Evolutionary conservation across 2,329 filamentous ascomycete species (phyloP).

Genomic region (Paecilomyces formosus): DNA sequence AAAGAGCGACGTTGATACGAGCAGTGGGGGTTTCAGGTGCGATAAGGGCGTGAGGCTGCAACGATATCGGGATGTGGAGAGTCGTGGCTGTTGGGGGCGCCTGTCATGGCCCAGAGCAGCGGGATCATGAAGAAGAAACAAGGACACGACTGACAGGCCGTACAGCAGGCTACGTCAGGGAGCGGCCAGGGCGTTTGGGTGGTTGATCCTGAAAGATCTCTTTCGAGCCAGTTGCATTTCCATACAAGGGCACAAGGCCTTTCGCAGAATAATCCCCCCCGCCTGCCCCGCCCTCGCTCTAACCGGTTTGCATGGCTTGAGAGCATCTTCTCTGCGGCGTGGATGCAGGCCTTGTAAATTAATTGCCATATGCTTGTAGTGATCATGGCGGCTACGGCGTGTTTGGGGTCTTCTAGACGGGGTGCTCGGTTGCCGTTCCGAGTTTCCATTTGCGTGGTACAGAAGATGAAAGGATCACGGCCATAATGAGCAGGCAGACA

Average conservation of each 20-base stretch:
- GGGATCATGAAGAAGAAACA: background rate
- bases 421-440: background rate
- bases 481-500: background rate
- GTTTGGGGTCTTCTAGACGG: background rate
- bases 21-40: background rate
- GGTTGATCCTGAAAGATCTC: background rate
- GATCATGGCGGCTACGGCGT: background rate
- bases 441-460: background rate
- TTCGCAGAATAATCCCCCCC: background rate
- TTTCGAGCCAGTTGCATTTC: background rate
- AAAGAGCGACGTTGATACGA: background rate
- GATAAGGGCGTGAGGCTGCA: background rate
- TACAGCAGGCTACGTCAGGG: background rate
- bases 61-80: background rate
- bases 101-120: background rate
- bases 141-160: background rate
- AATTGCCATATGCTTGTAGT: background rate
- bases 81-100: background rate
- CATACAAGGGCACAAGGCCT: background rate
- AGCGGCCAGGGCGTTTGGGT: background rate
- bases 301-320: background rate
- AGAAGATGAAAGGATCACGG: background rate
- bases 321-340: background rate
- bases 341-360: background rate
- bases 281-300: background rate